These are phyloP conservation scores for Mucor mucedo DNA, from an alignment of 371 early-diverging fungal genomes.

Conservation along the genomic window DNA sequence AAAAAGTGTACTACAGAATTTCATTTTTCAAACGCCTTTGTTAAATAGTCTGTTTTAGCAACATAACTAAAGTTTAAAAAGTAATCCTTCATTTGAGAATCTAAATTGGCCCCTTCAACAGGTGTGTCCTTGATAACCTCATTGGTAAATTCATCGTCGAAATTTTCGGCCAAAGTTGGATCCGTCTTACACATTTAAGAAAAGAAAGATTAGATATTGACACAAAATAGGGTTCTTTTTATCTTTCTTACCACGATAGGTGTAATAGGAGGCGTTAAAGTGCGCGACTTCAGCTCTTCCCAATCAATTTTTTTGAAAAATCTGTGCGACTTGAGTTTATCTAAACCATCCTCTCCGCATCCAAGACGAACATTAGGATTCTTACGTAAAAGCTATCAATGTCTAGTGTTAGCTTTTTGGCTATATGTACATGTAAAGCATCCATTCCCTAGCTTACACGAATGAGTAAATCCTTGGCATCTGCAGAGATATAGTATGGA, in stretches of 20 bases:
- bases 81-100: conserved; percentile 43
- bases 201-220: not conserved
- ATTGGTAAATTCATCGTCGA: conserved; percentile 51
- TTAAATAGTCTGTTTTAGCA: conserved; percentile 32
- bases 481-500: conserved; percentile 72
- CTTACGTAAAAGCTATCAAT: conserved; percentile 66
- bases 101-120: conserved; percentile 29
- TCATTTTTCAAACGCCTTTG: conserved; percentile 18
- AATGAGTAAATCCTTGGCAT: conserved; percentile 67
- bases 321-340: conserved; percentile 82
- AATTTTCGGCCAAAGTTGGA: conserved; percentile 53
- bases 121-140: conserved; percentile 51
- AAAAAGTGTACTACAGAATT: not conserved
- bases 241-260: conserved; percentile 66
- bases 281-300: conserved; percentile 66
- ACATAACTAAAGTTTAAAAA: conserved; percentile 55
- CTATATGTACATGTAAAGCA: not conserved
- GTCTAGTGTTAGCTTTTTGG: not conserved
- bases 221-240: not conserved
- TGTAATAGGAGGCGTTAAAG: conserved; percentile 74
- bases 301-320: conserved; percentile 91
- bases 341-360: conserved; percentile 71
- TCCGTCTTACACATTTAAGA: conserved; percentile 35
- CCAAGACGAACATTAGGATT: conserved; percentile 73
- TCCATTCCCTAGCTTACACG: conserved; percentile 30